Evolutionary conservation across 2,329 filamentous ascomycete genomes (phyloP).

Genomic region (Fusarium graminum): DNA sequence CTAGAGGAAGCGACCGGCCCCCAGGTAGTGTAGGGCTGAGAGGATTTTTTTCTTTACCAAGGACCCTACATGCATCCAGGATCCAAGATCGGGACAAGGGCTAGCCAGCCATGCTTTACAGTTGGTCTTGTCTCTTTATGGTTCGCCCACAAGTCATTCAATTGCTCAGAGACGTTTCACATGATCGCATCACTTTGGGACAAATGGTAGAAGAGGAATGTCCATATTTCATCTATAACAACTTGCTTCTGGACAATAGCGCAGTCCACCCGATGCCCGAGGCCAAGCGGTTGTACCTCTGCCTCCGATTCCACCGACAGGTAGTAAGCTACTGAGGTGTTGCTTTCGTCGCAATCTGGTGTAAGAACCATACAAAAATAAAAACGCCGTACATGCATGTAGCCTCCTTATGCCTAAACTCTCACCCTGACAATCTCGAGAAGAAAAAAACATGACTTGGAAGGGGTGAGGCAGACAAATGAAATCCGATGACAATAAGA

Average conservation of each 20-base stretch:
- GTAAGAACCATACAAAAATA: conserved; percentile 44
- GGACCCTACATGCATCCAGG: conserved; percentile 28
- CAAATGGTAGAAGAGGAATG: not conserved
- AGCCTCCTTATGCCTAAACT: conserved; percentile 40
- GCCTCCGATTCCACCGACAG: conserved; percentile 2
- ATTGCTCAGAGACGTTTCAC: not conserved
- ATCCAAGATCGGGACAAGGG: conserved; percentile 2
- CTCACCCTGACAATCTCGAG: conserved; percentile 35
- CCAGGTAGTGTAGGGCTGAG: conserved; percentile 44
- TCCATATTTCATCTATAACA: conserved; percentile 21
- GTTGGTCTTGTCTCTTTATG: not conserved
- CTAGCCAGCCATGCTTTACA: conserved; percentile 12
- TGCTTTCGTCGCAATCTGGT: conserved; percentile 7
- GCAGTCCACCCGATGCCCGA: conserved; percentile 27
- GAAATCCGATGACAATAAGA: conserved; percentile 38
- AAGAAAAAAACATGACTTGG: conserved; percentile 33
- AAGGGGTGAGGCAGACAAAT: conserved; percentile 33
- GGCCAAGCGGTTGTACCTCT: conserved; percentile 40
- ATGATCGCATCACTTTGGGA: not conserved
- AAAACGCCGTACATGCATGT: conserved; percentile 50
- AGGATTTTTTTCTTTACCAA: conserved; percentile 13
- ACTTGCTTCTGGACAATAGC: conserved; percentile 6
- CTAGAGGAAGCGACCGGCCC: conserved; percentile 45
- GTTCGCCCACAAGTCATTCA: not conserved
- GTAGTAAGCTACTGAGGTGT: not conserved